These are phyloP conservation scores for Phytophthora brassicae DNA, from an alignment of 352 stramenopile species.

Conservation along the genomic window DNA sequence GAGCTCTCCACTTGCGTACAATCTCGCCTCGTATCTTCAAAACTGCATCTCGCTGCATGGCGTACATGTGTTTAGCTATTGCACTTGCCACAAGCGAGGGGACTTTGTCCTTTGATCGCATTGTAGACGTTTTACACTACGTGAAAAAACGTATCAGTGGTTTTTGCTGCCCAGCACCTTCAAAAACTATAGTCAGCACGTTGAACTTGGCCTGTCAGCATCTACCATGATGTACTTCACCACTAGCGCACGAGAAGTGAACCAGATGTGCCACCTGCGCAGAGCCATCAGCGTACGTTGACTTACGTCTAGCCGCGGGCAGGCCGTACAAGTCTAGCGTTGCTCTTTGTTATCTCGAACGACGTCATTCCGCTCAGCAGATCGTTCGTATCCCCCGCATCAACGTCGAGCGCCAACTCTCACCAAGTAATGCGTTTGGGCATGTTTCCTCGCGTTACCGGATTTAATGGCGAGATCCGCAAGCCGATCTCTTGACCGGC, in stretches of 20 bases:
- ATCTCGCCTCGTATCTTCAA: neutral
- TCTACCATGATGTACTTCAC: slow-evolving; percentile 18
- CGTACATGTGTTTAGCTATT: slow-evolving; percentile 15
- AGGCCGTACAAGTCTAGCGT: neutral
- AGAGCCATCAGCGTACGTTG: neutral
- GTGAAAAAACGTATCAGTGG: slow-evolving; percentile 23
- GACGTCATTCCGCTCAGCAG: neutral
- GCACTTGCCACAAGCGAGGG: neutral
- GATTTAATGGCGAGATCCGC: neutral
- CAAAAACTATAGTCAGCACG: neutral
- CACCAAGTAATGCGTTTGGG: neutral
- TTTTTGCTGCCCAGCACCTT: neutral
- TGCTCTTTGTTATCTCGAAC: slow-evolving; percentile 4
- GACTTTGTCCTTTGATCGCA: neutral
- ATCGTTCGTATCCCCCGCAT: neutral
- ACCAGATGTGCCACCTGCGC: neutral
- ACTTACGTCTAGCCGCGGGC: neutral
- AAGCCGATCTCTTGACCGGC: neutral
- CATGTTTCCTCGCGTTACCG: neutral
- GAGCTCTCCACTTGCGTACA: neutral
- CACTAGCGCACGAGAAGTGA: neutral
- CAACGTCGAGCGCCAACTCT: neutral
- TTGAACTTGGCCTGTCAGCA: slow-evolving; percentile 3
- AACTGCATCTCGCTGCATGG: slow-evolving; percentile 15
- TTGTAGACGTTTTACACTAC: slow-evolving; percentile 17